Conservation (phyloP, 2,329 filamentous ascomycete species). For the Hypoxylon sp. region DNA sequence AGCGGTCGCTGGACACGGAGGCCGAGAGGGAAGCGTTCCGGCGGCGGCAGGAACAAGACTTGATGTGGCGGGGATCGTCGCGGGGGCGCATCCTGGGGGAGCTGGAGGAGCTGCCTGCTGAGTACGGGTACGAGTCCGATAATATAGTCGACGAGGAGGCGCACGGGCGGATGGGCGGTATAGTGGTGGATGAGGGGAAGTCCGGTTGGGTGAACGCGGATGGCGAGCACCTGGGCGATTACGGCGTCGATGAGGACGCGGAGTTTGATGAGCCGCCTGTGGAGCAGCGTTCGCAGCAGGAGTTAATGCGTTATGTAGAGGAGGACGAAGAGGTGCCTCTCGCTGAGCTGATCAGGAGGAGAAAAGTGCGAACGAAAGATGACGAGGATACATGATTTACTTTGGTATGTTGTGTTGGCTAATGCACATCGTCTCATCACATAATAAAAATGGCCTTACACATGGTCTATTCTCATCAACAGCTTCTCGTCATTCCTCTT, state of each 20-base stretch:
- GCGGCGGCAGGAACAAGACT: conserved; percentile 65
- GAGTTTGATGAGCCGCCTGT: conserved; percentile 60
- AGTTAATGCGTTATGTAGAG: conserved; percentile 22
- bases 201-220: conserved; percentile 81
- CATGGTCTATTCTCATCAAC: conserved; percentile 23
- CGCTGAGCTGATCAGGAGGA: conserved; percentile 74
- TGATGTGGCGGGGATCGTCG: conserved; percentile 55
- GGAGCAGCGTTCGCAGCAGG: conserved; percentile 6
- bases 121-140: conserved; percentile 69
- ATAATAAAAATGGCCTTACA: conserved; percentile 19
- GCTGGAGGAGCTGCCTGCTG: conserved; percentile 62
- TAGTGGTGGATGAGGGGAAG: conserved; percentile 61
- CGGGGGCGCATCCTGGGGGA: conserved; percentile 63
- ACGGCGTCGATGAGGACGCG: conserved; percentile 83
- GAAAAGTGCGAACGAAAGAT: conserved; percentile 60
- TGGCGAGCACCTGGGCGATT: conserved; percentile 81
- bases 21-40: conserved; percentile 66
- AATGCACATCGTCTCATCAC: not conserved
- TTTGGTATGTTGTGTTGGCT: not conserved
- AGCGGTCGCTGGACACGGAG: conserved; percentile 54
- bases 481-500: conserved; percentile 16
- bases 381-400: conserved; percentile 51
- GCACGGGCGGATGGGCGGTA: conserved; percentile 58
- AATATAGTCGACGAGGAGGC: conserved; percentile 53
- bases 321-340: conserved; percentile 76